phyloP scores from a whole-genome alignment of 805 yeast genomes.

The Yarrowia bubula region DNA sequence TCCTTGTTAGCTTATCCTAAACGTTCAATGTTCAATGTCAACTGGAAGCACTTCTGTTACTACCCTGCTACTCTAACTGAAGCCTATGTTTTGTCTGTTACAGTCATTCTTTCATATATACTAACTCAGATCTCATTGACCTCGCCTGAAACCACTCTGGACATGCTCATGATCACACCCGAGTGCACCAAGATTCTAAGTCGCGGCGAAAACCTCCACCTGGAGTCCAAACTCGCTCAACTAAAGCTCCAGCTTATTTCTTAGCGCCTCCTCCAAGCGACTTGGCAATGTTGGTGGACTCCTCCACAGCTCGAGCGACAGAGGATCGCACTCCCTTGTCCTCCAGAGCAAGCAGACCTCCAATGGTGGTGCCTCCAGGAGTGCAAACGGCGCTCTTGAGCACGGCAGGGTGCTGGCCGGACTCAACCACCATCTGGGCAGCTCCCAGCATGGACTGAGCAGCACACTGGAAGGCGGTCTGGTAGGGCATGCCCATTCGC shows the following conservation, averaged over 20 bases:
- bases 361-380: slow-evolving; percentile 97
- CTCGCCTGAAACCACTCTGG: slow-evolving; percentile 20
- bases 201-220: slow-evolving; percentile 27
- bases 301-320: slow-evolving; percentile 83
- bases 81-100: too few relatives aligned
- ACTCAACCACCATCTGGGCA: slow-evolving; percentile 79
- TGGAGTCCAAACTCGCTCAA: neutral
- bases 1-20: too few relatives aligned
- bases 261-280: slow-evolving; percentile 18
- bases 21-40: too few relatives aligned
- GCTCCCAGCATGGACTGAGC: slow-evolving; percentile 94
- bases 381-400: slow-evolving; percentile 88
- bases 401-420: slow-evolving; percentile 84
- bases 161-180: slow-evolving; percentile 31
- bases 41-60: too few relatives aligned
- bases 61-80: too few relatives aligned
- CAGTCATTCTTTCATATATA: neutral
- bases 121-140: slow-evolving; percentile 9
- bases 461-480: slow-evolving; percentile 79
- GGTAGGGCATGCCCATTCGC: slow-evolving; percentile 87
- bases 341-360: slow-evolving; percentile 90
- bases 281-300: slow-evolving; percentile 78
- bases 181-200: slow-evolving; percentile 26
- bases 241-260: slow-evolving; percentile 1
- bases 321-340: slow-evolving; percentile 85